Percentiles rank a stretch among this genome's conserved stretches.
Evolutionary conservation across 2,329 filamentous ascomycete species (phyloP).

Genomic region (Dryadomyces quercus-mongolicae): DNA sequence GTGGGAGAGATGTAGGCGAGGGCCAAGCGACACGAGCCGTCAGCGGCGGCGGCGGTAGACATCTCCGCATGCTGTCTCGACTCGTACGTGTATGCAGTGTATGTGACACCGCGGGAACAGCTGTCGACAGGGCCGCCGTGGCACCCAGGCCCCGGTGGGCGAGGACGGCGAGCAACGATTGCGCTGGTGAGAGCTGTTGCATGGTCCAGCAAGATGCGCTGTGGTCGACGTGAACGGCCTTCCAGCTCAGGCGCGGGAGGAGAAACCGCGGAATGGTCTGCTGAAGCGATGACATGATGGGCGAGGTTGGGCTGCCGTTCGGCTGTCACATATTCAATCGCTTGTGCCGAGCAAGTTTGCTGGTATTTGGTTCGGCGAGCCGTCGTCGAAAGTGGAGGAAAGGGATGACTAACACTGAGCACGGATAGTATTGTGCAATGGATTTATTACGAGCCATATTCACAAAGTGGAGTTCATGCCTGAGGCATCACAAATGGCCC

Average conservation of each 20-base stretch:
- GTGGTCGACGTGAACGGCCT: conserved; percentile 14
- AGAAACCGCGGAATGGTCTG: conserved; percentile 35
- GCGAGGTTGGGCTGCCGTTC: not conserved
- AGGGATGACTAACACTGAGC: not conserved
- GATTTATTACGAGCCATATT: too few species aligned
- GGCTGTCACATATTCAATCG: not conserved
- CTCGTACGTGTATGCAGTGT: not conserved
- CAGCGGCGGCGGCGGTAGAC: not conserved
- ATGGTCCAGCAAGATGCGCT: not conserved
- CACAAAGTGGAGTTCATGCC: conserved; percentile 1
- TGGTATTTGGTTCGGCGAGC: not conserved
- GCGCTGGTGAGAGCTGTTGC: not conserved
- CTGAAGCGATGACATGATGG: not conserved
- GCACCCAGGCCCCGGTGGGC: too few species aligned
- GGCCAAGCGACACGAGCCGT: not conserved
- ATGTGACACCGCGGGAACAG: too few species aligned
- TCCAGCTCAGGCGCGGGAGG: conserved; percentile 44
- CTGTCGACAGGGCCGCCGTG: not conserved
- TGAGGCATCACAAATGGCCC: conserved; percentile 5
- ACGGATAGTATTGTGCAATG: too few species aligned
- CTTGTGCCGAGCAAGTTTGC: not conserved
- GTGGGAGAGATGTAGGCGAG: conserved; percentile 15
- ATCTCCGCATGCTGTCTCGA: not conserved
- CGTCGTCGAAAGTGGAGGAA: too few species aligned
- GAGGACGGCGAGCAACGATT: not conserved